Conservation (phyloP, 352 stramenopile genomes). For the Globisporangium emineosum region DNA sequence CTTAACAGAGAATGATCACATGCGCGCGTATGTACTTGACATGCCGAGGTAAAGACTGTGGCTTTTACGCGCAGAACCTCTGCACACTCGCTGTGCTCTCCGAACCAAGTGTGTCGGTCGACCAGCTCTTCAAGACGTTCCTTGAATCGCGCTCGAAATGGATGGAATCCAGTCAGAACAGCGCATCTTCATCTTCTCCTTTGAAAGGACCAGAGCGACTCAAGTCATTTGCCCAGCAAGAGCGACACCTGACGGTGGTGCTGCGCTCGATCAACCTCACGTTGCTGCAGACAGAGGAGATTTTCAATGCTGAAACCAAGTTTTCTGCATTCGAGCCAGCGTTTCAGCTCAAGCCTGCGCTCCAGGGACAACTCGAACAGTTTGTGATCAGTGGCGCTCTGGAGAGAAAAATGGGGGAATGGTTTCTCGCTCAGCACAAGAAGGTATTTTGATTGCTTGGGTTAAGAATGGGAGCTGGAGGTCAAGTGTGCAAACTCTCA, state of each 20-base stretch:
- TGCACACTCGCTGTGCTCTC: conserved; percentile 42
- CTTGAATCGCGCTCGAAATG: conserved; percentile 51
- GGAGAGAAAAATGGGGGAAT: conserved; percentile 26
- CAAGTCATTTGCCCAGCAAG: conserved; percentile 17
- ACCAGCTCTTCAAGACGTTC: conserved; percentile 44
- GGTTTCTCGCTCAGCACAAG: conserved; percentile 32
- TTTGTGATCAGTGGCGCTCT: conserved; percentile 36
- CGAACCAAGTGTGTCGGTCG: conserved; percentile 21
- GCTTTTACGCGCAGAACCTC: conserved; percentile 71
- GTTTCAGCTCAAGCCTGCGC: conserved; percentile 21
- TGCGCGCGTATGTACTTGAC: conserved; percentile 47
- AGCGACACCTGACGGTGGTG: conserved; percentile 46
- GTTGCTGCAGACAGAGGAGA: conserved; percentile 46
- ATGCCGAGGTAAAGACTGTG: conserved; percentile 45
- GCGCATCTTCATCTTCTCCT: neutral
- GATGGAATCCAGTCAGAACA: conserved; percentile 26
- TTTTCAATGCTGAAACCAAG: conserved; percentile 35
- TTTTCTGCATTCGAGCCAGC: conserved; percentile 25
- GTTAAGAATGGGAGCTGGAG: neutral
- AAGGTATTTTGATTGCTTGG: conserved; percentile 27
- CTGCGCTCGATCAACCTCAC: conserved; percentile 59
- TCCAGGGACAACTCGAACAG: conserved; percentile 26
- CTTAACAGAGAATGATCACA: conserved; percentile 38
- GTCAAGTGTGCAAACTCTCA: neutral
- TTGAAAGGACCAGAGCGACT: conserved; percentile 2